phyloP scores from a whole-genome alignment of 177 flowering plant genomes.

The Vitis hybrid region DNA sequence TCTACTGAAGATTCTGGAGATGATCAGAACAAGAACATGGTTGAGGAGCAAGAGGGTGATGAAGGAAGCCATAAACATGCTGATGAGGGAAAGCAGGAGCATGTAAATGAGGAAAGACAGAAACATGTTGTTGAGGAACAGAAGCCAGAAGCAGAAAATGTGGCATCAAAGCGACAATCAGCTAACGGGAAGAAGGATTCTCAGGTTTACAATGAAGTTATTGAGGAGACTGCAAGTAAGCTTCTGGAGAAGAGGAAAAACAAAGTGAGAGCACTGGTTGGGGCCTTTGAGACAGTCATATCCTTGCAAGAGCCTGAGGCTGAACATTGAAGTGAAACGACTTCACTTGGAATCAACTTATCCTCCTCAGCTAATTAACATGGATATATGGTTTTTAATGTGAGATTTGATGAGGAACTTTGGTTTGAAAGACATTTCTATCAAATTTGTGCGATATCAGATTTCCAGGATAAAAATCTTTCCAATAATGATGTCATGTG shows the following conservation, averaged over 20 bases:
- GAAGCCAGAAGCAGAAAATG: constrained; percentile 9
- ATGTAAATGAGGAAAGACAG: background rate
- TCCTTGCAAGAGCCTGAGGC: no score
- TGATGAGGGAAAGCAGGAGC: background rate
- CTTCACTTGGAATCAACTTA: no score
- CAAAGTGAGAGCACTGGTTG: constrained; percentile 41
- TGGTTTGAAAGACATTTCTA: no score
- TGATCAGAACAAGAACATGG: background rate
- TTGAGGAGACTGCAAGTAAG: constrained; percentile 42
- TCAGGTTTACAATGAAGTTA: constrained; percentile 32
- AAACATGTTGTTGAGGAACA: constrained; percentile 9
- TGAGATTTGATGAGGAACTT: no score
- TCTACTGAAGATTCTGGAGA: background rate
- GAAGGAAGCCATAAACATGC: constrained; percentile 1
- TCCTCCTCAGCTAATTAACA: no score
- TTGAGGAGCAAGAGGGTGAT: background rate
- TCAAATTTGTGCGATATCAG: no score
- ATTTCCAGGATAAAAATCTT: no score
- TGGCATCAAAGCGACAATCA: constrained; percentile 2
- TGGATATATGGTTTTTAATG: no score
- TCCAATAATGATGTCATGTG: no score
- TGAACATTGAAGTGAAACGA: no score
- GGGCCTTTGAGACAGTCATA: constrained; percentile 47
- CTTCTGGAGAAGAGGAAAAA: constrained; percentile 36
- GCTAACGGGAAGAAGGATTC: constrained; percentile 20